Evolutionary conservation across 129 eudicot species (phyloP), one percentile per base, ranked within the genome.

Genomic region (Saussurea involucrata): DNA sequence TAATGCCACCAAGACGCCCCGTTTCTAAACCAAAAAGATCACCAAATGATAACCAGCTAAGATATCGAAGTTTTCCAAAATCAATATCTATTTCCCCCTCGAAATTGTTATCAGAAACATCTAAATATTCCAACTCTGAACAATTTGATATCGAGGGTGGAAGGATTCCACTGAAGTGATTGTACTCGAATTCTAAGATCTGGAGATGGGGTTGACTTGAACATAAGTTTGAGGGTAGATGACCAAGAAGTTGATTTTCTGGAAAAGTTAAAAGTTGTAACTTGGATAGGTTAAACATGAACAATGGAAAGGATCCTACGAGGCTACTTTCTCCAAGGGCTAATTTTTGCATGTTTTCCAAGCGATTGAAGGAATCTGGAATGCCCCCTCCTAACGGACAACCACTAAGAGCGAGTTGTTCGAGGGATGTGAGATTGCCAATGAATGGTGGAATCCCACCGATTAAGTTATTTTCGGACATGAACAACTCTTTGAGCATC

Each of bases 261-360:
- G 34, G 17, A 15, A 78, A 37, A 28, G 24, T 28, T 3, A 83
- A 24, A 24, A 25, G 8, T 13, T 24, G 33, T 6, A 83, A 36
- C 15, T 49, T 10, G 3, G 87, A 74, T 22, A 83, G 80, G 63
- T 83, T 83, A 24, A 78, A 83, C 3, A 79, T 25, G 37, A 70
- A 71, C 15, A 77, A 36, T 27, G 83, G 77, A 36, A 79, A 17
- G 12, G 72, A 27, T 27, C 80, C 83, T 3, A 63, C 32, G 7
- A 85, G 63, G 34, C 18, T 63, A 37, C 66, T 73, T 0, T 2
- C 49, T 0, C 40, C 70, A 13, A 79, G 18, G 12, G n/a, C 46
- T 0, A 83, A 29, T 11, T 12, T 9, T 58, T 44, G 65, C 13
- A 83, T 31, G 60, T 78, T 68, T 36, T 37, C 15, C 21, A 83